A percentile compares a stretch with the other conserved stretches of the same genome.
Evolutionary conservation across 2,329 filamentous ascomycete genomes (phyloP).

Genomic region (Ophiostoma himal-ulmi): DNA sequence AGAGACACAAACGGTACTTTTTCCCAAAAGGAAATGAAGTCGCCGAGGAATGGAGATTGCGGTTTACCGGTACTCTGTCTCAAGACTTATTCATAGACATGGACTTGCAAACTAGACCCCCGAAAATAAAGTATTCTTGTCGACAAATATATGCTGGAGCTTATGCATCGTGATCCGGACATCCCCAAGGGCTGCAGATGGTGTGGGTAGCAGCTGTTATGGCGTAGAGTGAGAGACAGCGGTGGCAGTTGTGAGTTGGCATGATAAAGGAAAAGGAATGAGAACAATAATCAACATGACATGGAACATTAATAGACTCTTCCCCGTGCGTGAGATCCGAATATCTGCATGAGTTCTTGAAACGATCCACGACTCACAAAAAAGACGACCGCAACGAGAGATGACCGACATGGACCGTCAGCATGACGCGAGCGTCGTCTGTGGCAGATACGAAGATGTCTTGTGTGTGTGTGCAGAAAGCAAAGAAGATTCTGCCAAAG

Average conservation of each 20-base stretch:
- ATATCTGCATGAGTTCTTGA: background rate
- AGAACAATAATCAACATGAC: too few relatives aligned
- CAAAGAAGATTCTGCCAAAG: background rate
- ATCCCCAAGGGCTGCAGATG: conserved; percentile 6
- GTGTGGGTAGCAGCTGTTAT: background rate
- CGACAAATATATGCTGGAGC: too few relatives aligned
- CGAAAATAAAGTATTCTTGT: background rate
- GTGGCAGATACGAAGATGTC: background rate
- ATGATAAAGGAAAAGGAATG: background rate
- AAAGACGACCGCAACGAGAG: background rate
- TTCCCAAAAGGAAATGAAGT: background rate
- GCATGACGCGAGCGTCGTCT: background rate
- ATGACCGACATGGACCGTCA: background rate
- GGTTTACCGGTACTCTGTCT: background rate
- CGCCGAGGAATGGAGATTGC: conserved; percentile 10
- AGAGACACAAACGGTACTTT: background rate
- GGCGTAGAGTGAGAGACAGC: background rate
- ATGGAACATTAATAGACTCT: too few relatives aligned
- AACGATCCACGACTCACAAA: background rate
- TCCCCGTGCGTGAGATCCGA: background rate
- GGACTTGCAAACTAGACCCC: too few relatives aligned
- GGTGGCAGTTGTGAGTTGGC: background rate
- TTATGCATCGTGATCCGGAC: conserved; percentile 4
- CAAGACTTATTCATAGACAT: background rate
- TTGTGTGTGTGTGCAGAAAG: background rate